These are phyloP conservation scores for Phyllosticta citribraziliensis DNA, from an alignment of 2,329 filamentous ascomycete species.

Conservation along the genomic window DNA sequence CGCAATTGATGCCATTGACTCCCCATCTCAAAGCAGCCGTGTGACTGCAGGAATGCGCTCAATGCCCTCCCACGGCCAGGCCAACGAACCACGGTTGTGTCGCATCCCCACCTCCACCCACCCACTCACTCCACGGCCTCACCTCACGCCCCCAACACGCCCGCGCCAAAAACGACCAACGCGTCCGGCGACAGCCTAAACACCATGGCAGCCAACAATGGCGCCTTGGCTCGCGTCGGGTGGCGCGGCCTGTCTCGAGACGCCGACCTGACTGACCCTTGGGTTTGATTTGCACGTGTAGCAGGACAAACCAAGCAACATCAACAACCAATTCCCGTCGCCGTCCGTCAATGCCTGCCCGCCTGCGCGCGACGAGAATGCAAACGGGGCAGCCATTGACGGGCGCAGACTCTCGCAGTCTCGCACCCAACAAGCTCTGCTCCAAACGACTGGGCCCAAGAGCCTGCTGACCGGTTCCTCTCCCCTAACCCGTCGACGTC, in stretches of 20 bases:
- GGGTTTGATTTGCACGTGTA: conserved; percentile 5
- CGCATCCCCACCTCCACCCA: no score
- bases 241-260: conserved; percentile 6
- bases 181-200: neutral
- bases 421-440: no score
- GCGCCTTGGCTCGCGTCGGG: neutral
- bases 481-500: neutral
- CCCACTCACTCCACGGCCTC: no score
- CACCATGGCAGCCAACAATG: neutral
- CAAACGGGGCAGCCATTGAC: conserved; percentile 4
- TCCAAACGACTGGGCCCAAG: no score
- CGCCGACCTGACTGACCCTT: conserved; percentile 4
- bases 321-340: neutral
- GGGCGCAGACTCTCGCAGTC: neutral
- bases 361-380: no score
- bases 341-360: conserved; percentile 1
- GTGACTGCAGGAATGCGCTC: neutral
- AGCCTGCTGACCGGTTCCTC: neutral
- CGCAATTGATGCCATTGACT: no score
- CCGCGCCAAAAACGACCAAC: neutral
- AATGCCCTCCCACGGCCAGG: neutral
- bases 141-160: neutral
- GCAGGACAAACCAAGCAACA: conserved; percentile 4
- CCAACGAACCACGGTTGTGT: no score
- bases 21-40: no score